Evolutionary conservation across 441 rosid species (phyloP).

Genomic region (Gossypium schwendimanii): DNA sequence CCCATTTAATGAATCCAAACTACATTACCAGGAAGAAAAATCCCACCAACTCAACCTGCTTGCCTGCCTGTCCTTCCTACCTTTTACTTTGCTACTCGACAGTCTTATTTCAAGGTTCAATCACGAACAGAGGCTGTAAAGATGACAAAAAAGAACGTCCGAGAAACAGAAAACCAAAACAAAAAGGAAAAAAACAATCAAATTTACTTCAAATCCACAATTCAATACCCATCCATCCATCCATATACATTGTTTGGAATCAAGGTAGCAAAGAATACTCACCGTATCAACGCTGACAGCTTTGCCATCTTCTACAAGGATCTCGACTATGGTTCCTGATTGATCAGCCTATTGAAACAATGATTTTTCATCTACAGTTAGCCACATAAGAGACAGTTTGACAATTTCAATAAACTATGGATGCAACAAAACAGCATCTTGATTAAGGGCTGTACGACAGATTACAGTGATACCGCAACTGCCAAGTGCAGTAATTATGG

Average conservation of each 20-base stretch:
- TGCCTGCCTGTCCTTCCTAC: neutral
- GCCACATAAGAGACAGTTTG: neutral
- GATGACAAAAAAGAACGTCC: neutral
- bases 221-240: neutral
- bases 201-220: neutral
- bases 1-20: neutral
- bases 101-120: constrained; percentile 38
- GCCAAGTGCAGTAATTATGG: neutral
- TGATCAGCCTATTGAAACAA: constrained; percentile 49
- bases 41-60: neutral
- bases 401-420: neutral
- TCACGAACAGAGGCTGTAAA: constrained; percentile 59
- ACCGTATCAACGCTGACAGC: constrained; percentile 62
- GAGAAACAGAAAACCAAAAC: neutral
- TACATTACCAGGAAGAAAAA: neutral
- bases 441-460: neutral
- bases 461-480: neutral
- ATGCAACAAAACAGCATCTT: neutral
- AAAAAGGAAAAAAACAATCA: neutral
- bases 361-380: neutral
- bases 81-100: neutral
- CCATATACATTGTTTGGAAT: neutral
- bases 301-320: constrained; percentile 62
- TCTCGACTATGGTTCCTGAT: constrained; percentile 64
- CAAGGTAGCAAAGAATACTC: constrained; percentile 15